Evolutionary conservation across 768 basidiomycete species (phyloP).

Genomic region (Boletus huronensis): DNA sequence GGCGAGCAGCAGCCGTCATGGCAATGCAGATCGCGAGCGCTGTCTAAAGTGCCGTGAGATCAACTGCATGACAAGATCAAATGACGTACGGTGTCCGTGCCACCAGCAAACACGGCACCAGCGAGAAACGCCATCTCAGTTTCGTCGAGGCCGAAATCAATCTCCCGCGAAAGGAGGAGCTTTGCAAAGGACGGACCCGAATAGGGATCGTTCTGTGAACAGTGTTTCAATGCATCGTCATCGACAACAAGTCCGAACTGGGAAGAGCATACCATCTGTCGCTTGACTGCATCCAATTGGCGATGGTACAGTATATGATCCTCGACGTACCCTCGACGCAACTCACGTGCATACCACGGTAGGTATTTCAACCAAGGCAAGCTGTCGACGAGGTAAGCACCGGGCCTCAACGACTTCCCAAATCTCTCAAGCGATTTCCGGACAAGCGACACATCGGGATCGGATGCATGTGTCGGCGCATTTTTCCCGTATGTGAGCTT

Average conservation of each 20-base stretch:
- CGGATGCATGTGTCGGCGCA: constrained; percentile 5
- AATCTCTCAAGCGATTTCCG: constrained; percentile 23
- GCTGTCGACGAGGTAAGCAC: constrained; percentile 33
- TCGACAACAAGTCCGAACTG: not conserved
- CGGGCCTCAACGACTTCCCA: constrained; percentile 22
- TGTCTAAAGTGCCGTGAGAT: constrained; percentile 27
- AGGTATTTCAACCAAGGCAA: constrained; percentile 39
- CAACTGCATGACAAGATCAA: not conserved
- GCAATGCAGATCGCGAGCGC: constrained; percentile 47
- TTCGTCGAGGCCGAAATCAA: constrained; percentile 46
- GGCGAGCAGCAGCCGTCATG: constrained; percentile 47
- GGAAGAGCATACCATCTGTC: constrained; percentile 34
- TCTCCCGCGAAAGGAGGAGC: constrained; percentile 48
- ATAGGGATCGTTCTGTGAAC: constrained; percentile 4
- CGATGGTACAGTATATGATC: constrained; percentile 46
- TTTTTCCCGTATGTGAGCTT: constrained; percentile 22
- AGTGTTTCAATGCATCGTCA: not conserved
- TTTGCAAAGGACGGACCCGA: constrained; percentile 47
- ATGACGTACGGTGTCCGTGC: constrained; percentile 43
- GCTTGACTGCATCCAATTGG: constrained; percentile 42
- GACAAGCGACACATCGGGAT: constrained; percentile 20
- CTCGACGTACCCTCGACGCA: constrained; percentile 48
- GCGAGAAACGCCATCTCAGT: constrained; percentile 55
- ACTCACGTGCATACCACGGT: constrained; percentile 57
- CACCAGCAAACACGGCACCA: constrained; percentile 56